Evolutionary conservation across 352 stramenopile species (phyloP).

Genomic region (Phytophthora sp.): DNA sequence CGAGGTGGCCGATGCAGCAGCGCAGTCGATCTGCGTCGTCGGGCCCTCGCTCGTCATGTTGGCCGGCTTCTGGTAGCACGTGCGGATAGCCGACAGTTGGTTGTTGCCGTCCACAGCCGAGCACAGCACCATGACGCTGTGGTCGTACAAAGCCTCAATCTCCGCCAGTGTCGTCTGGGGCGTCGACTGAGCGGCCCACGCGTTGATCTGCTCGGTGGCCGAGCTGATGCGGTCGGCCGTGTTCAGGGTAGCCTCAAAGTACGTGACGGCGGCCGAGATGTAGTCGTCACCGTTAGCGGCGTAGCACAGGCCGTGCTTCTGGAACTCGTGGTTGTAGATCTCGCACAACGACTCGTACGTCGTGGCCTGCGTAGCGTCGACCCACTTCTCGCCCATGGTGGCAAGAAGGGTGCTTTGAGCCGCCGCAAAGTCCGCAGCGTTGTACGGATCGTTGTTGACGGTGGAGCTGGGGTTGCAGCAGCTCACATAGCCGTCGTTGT

Average conservation of each 20-base stretch:
- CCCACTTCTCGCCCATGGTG: conserved; percentile 67
- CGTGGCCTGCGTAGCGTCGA: conserved; percentile 63
- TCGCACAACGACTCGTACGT: conserved; percentile 73
- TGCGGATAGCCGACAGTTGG: conserved; percentile 70
- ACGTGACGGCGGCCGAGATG: conserved; percentile 58
- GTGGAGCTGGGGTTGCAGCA: conserved; percentile 76
- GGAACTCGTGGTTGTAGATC: conserved; percentile 87
- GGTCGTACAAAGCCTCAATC: conserved; percentile 60
- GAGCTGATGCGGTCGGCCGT: conserved; percentile 44
- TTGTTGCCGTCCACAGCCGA: conserved; percentile 59
- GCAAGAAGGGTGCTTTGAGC: conserved; percentile 47
- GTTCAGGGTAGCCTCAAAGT: conserved; percentile 71
- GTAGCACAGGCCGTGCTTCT: conserved; percentile 87
- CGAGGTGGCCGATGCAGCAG: conserved; percentile 19
- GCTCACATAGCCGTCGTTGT: conserved; percentile 71
- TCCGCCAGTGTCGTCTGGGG: conserved; percentile 44
- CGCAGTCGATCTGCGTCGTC: conserved; percentile 60
- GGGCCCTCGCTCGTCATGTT: conserved; percentile 45
- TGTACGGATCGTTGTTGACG: conserved; percentile 64
- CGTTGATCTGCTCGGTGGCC: conserved; percentile 65
- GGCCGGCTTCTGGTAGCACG: conserved; percentile 61
- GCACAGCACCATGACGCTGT: conserved; percentile 73
- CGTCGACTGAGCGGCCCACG: conserved; percentile 43
- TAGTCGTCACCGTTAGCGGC: conserved; percentile 57
- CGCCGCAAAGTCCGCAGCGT: conserved; percentile 52